Base-by-base conservation (phyloP, 1,139 yeast genomes). In the Groenewaldozyma sp. region DNA sequence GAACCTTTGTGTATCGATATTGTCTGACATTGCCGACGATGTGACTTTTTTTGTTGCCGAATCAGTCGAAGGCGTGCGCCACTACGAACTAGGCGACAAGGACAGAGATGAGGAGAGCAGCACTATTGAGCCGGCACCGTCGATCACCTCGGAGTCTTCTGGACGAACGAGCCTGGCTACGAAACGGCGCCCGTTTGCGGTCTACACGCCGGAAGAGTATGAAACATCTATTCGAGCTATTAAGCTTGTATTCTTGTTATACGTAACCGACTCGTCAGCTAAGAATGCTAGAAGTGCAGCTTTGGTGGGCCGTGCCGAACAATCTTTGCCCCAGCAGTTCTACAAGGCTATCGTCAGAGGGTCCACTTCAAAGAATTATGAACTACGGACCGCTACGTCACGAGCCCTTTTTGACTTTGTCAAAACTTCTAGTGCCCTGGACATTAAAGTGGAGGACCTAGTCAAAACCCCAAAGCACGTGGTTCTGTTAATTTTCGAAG, bases 341-440 rank as follows among this genome's bases (percentile, higher is more conserved):
- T 24, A 34, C 20, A 18, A 34, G 20, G 17, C 27, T 3, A 37
- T 46, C 6, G 42, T 48, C 6, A 29, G 35, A 19, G 44, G 52
- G 34, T 39, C 48, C 5, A 46, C 42, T 20, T 42, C 45, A 21
- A 41, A 37, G 18, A 37, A 45, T 34, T 41, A 45, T 14, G 24
- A 41, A 4, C 40, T 48, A 10, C 40, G 47, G 11, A 29, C 42
- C 2, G 38, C 49, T 9, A 41, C 47, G 3, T 40, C 48, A 9
- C 38, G 38, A 13, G 41, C 44, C 1, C 36, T 48, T 11, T 35
- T 39, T 14, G 44, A 43, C 27, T 44, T 48, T 32, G 45, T 46
- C 6, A 34, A 40, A 28, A 13, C 33, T 21, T 34, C 42, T 29
- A 29, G 20, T 34, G 24, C 28, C 17, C n/a, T 28, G 18, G 33